These are phyloP conservation scores for Cyphellophora europaea DNA, from an alignment of 2,329 filamentous ascomycete genomes.

Conservation along the genomic window DNA sequence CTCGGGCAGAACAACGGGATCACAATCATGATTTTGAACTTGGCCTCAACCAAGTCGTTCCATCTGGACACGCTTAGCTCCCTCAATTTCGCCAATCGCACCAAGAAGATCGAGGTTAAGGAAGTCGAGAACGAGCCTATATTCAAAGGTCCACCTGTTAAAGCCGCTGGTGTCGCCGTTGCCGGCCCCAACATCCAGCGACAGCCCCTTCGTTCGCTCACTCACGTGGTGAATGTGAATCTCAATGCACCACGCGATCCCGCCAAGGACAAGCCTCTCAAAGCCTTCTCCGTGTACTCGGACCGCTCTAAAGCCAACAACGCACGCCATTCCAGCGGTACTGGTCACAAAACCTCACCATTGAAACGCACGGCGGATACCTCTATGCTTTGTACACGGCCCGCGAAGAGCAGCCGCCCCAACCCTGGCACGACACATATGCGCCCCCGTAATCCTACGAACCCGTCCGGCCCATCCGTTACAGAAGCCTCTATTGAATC, in stretches of 20 bases:
- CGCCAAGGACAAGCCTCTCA: slow-evolving; percentile 60
- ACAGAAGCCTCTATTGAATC: slow-evolving; percentile 69
- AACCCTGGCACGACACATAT: slow-evolving; percentile 15
- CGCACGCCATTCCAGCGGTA: slow-evolving; percentile 1
- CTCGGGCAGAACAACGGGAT: slow-evolving; percentile 91
- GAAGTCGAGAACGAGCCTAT: slow-evolving; percentile 95
- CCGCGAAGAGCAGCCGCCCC: slow-evolving; percentile 33
- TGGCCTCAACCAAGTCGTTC: slow-evolving; percentile 83
- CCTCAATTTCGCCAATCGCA: slow-evolving; percentile 86
- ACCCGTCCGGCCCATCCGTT: slow-evolving; percentile 23
- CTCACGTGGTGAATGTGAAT: slow-evolving; percentile 66
- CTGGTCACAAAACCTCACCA: slow-evolving; percentile 32
- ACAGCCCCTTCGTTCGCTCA: slow-evolving; percentile 70
- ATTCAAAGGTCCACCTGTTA: slow-evolving; percentile 63
- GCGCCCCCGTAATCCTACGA: slow-evolving; percentile 19
- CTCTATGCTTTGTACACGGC: slow-evolving; percentile 26
- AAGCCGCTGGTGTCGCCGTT: slow-evolving; percentile 31
- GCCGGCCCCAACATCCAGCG: slow-evolving; percentile 42
- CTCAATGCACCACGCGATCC: slow-evolving; percentile 44
- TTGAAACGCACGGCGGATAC: slow-evolving; percentile 28
- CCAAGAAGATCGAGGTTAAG: slow-evolving; percentile 90
- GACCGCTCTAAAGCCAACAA: slow-evolving; percentile 44
- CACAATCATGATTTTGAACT: slow-evolving; percentile 92
- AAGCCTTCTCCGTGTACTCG: slow-evolving; percentile 79
- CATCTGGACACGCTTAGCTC: slow-evolving; percentile 91